Base-by-base conservation (phyloP, 1,139 yeast genomes). In the Blastobotrys ciferrii region DNA sequence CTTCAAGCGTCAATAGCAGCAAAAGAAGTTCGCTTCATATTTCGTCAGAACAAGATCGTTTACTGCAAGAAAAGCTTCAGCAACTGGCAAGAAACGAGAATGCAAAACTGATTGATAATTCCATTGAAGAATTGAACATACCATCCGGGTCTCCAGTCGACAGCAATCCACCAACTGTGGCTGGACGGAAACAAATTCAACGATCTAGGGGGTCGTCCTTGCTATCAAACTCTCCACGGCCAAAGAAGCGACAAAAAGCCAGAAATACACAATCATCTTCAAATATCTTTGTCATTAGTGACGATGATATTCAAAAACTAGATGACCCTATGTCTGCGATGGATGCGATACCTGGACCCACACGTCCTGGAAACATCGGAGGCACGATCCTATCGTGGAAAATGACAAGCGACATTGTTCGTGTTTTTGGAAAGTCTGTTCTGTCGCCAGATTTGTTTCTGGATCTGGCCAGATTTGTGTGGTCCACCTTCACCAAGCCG, bases 81-180 rank as follows among this genome's bases (percentile, higher is more conserved):
- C 58, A 54, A 47, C 54, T 66, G 23, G 70, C 70, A 4, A 60
- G 70, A 11, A 47, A 61, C 2, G 66, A 65, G 30, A 66, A 66
- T 51, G 68, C 67, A 7, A 52, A 58, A 13, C 52, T 61, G 9
- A 38, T 38, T 25, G 52, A 45, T 18, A 35, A 7, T 5, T 32
- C n/a, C 19, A 42, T 39, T 2, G 43, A 39, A 20, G 42, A 45
- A 2, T 23, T 40, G 36, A 17, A 11, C 31, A 45, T 45, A 14
- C 38, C 44, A 6, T 15, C 37, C n/a, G 37, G 37, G 30, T 25
- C 30, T 25, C 9, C 30, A 6, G 37, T 18, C 6, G 14, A 18
- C 18, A 3, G 20, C 17, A 15, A 18, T 5, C 37, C 37, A 5
- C 11, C 19, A 9, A 3, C 37, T 9, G 18, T 12, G n/a, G 7